A percentile compares a stretch with the other conserved stretches of the same genome.
Conservation (phyloP, 202 grass and related monocot species). For the Setaria viridis region DNA sequence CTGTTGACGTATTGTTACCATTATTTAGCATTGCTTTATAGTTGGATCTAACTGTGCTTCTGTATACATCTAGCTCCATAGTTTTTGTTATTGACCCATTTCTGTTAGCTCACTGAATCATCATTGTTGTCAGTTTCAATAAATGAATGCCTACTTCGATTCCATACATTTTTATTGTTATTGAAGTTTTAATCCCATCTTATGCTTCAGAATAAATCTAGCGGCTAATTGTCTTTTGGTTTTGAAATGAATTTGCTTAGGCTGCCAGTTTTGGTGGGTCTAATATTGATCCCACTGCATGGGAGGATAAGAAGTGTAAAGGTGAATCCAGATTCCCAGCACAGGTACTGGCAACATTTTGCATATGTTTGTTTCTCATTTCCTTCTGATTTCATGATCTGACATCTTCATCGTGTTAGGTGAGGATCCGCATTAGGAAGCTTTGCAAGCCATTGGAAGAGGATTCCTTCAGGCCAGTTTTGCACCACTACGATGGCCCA, state of each 20-base stretch:
- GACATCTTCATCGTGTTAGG: slow-evolving; percentile 55
- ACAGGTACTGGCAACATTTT: slow-evolving; percentile 60
- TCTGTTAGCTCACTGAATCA: not conserved
- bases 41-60: not conserved
- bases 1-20: not conserved
- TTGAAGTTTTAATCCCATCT: slow-evolving; percentile 21
- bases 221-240: slow-evolving; percentile 2
- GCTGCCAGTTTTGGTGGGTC: slow-evolving; percentile 97
- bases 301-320: slow-evolving; percentile 99
- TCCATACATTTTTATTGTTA: not conserved
- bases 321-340: slow-evolving; percentile 99
- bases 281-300: slow-evolving; percentile 96
- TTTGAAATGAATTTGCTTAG: slow-evolving; percentile 48
- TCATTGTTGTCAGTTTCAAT: slow-evolving; percentile 1
- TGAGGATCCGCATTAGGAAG: slow-evolving; percentile 91
- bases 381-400: slow-evolving; percentile 31
- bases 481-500: slow-evolving; percentile 98
- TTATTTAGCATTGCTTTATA: too few species aligned
- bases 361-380: slow-evolving; percentile 8
- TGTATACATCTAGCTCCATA: not conserved
- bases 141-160: not conserved
- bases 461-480: slow-evolving; percentile 95
- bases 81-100: slow-evolving; percentile 5
- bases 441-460: slow-evolving; percentile 95
- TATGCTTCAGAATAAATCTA: not conserved